Base-by-base conservation (phyloP, 371 early-diverging fungal species). In the Actinomucor elegans region DNA sequence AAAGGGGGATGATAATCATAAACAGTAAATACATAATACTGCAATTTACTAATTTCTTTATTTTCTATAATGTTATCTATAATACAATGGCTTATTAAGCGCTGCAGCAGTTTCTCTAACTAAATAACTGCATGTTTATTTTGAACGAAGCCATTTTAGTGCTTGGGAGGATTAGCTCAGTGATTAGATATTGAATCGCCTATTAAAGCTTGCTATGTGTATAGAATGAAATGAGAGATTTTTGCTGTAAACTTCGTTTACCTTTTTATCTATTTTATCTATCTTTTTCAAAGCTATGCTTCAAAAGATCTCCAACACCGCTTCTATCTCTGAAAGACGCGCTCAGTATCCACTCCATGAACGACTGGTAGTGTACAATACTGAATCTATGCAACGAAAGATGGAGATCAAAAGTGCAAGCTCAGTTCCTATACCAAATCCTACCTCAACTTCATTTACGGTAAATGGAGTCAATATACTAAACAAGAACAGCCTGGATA, bases 391-490 rank as follows among this genome's bases (percentile, higher is more conserved):
- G 38, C 37, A 50, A 23, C 40, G 40, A 12, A 40, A 21, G 36
- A 50, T 32, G 14, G 38, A 55, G 23, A 66, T 71, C 44, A 67
- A 65, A 21, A 57, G 55, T 52, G 51, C 55, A 14, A 51, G 18
- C 11, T 10, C 31, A 2, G 21, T 40, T 29, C 18, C 53, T 3
- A 28, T 27, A 21, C 32, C 20, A 14, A 40, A 40, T 40, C 40
- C 40, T 11, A 20, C 40, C 10, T 10, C 40, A 5, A 21, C 40
- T 6, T 11, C 23, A 4, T 35, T 60, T 17, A 15, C 61, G 27
- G 74, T 80, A 20, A 75, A 75, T 59, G 83, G 82, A 15, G 75
- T 83, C 44, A 83, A 83, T 42, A 72, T 83, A 24, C 64, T 83
- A 41, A 83, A 83, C 53, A 78, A 72, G 42, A 64, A 69, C 26